Evolutionary conservation across 2,329 filamentous ascomycete species (phyloP), one percentile per base, ranked within the genome.

Genomic region (Trichothecium roseum): DNA sequence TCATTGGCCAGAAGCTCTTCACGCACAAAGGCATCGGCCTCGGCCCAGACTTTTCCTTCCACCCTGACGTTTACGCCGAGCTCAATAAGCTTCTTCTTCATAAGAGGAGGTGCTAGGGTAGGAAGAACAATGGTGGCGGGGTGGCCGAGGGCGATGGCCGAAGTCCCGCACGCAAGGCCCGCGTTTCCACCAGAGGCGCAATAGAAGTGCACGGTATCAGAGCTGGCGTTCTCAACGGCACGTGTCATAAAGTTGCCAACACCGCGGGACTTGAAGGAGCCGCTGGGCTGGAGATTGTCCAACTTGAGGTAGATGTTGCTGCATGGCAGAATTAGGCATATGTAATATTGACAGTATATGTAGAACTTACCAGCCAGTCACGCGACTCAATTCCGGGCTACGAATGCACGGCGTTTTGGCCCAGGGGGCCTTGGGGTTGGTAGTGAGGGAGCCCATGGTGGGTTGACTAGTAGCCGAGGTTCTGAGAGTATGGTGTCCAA

Each of bases 271-370:
- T 93, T 91, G 74, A 93, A 94, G 28, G 83, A 88, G 43, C 83
- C 83, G 16, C 81, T 82, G 5, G 85, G 86, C 52, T 94, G 86
- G 37, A 87, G 72, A 53, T 83, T 84, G 49, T 93, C 85, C 42
- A 91, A 74, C 57, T 93, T 93, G 50, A 93, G 76, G 56, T 83
- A 84, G 56, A 93, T 75, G 62, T 82, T 79, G 64, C 83, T 71
- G n/a, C n/a, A n/a, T n/a, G n/a, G n/a, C n/a, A n/a, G n/a, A n/a
- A n/a, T n/a, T n/a, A n/a, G n/a, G n/a, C n/a, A n/a, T n/a, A n/a
- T n/a, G n/a, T n/a, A n/a, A n/a, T n/a, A n/a, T n/a, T n/a, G n/a
- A n/a, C n/a, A n/a, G n/a, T n/a, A n/a, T n/a, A n/a, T n/a, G n/a
- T n/a, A 12, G 15, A 9, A 55, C 69, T 52, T 60, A 84, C 80